A percentile compares a stretch with the other conserved stretches of the same genome.
These are phyloP conservation scores for Sesbania bispinosa DNA, from an alignment of 306 rosid genomes.

Conservation along the genomic window DNA sequence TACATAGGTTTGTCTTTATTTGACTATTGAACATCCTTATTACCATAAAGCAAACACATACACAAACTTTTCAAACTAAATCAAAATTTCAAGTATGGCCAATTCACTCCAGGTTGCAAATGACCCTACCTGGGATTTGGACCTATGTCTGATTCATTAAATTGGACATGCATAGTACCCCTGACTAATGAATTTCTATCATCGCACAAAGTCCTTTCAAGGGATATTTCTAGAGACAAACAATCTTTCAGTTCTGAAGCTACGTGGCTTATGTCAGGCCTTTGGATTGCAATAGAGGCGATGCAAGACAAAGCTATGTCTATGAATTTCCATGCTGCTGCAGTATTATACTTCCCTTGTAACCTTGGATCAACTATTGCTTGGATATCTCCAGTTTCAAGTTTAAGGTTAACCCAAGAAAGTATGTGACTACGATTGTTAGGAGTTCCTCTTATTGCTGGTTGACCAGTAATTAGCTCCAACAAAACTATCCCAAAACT, in stretches of 20 bases:
- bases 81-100: too few species aligned
- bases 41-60: too few species aligned
- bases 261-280: not conserved
- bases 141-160: too few species aligned
- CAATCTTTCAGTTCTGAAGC: conserved; percentile 5
- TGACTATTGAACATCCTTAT: too few species aligned
- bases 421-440: not conserved
- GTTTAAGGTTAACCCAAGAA: not conserved
- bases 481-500: too few species aligned
- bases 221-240: not conserved
- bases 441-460: not conserved
- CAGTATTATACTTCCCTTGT: not conserved
- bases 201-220: not conserved
- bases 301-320: conserved; percentile 11
- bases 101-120: too few species aligned
- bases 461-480: not conserved
- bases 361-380: conserved; percentile 13
- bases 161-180: too few species aligned
- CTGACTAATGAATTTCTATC: too few species aligned
- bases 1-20: too few species aligned
- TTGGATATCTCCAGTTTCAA: not conserved
- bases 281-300: not conserved
- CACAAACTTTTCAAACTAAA: too few species aligned
- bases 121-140: too few species aligned
- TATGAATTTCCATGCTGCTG: not conserved